A percentile compares a stretch with the other conserved stretches of the same genome.
phyloP scores from a whole-genome alignment of 164 flowering plant genomes.

The Aristolochia contorta region DNA sequence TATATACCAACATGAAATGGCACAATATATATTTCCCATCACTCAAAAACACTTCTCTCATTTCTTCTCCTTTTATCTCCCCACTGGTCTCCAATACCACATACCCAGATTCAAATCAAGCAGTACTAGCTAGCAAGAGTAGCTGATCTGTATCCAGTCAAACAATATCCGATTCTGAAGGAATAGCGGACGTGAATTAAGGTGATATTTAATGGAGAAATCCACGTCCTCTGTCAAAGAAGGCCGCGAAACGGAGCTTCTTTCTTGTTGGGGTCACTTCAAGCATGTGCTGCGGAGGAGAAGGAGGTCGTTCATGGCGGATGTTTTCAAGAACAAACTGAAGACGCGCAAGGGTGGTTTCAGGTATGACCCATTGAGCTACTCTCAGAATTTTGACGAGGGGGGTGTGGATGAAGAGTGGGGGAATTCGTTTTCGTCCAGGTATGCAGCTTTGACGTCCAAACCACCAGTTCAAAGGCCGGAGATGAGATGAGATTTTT shows the following conservation, averaged over 20 bases:
- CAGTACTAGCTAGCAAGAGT: too few relatives aligned
- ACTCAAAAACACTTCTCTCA: constrained; percentile 1
- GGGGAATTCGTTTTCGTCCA: constrained; percentile 25
- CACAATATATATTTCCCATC: neutral
- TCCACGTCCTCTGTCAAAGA: neutral
- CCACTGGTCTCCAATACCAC: neutral
- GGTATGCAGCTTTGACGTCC: constrained; percentile 22
- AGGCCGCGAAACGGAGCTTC: constrained; percentile 7
- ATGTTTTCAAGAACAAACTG: constrained; percentile 11
- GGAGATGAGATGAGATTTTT: constrained; percentile 2
- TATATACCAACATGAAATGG: neutral
- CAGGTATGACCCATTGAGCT: constrained; percentile 43
- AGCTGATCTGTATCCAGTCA: too few relatives aligned
- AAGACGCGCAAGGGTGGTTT: constrained; percentile 14
- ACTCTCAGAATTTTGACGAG: constrained; percentile 47
- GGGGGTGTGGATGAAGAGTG: constrained; percentile 22
- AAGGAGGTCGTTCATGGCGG: constrained; percentile 1
- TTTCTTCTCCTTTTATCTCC: neutral
- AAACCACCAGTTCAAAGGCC: constrained; percentile 1
- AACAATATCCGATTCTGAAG: too few relatives aligned
- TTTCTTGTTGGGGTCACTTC: constrained; percentile 34
- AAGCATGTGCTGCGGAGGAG: constrained; percentile 27
- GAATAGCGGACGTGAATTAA: neutral
- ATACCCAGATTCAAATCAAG: neutral
- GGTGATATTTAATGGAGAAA: constrained; percentile 13